Evolutionary conservation across 768 basidiomycete species (phyloP).

Genomic region (Suillus fuscotomentosus): DNA sequence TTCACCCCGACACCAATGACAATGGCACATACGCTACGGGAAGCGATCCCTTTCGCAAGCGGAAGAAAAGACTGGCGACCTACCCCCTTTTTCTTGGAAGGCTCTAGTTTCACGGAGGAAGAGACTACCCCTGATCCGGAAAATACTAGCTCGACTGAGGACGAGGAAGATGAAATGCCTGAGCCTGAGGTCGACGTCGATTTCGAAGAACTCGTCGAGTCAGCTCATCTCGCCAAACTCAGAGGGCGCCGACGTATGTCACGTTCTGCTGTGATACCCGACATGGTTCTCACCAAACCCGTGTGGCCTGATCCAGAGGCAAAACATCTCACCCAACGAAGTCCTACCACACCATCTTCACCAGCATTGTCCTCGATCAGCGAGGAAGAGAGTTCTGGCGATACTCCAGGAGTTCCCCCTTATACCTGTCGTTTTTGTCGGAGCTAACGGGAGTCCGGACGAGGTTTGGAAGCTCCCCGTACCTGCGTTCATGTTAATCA

Average conservation of each 20-base stretch:
- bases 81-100: not conserved
- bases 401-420: not conserved
- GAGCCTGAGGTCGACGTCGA: not conserved
- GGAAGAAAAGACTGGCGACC: not conserved
- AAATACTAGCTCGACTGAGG: not conserved
- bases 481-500: not conserved
- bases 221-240: not conserved
- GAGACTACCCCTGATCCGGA: not conserved
- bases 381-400: not conserved
- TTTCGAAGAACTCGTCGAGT: constrained; percentile 1
- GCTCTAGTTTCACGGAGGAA: not conserved
- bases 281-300: not conserved
- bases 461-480: constrained; percentile 4
- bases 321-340: not conserved
- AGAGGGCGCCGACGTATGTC: not conserved
- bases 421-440: not conserved
- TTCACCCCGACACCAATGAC: constrained; percentile 17
- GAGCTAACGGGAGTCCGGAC: not conserved
- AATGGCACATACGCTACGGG: constrained; percentile 15
- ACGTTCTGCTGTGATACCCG: not conserved
- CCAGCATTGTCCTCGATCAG: not conserved
- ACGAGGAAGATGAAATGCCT: constrained; percentile 1
- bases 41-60: constrained; percentile 6
- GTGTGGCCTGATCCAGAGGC: not conserved
- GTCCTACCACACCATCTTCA: not conserved